These are phyloP conservation scores for Cerrena zonata DNA, from an alignment of 1,284 basidiomycete species.

Conservation along the genomic window DNA sequence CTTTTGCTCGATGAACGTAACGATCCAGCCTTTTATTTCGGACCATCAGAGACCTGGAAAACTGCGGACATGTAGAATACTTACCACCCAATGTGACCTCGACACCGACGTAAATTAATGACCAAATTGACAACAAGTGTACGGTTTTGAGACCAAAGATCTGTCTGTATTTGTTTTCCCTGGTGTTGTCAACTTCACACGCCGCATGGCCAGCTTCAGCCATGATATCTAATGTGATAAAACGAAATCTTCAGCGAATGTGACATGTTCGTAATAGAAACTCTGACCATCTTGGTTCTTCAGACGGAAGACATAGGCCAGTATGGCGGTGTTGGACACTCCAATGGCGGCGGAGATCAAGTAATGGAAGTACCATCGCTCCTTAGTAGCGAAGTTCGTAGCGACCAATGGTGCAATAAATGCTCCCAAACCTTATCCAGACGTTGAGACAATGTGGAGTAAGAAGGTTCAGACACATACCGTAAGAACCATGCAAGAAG, in stretches of 20 bases:
- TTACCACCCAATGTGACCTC: constrained; percentile 57
- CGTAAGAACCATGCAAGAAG: constrained; percentile 51
- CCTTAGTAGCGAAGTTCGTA: constrained; percentile 57
- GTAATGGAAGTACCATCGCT: constrained; percentile 56
- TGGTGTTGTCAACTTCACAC: constrained; percentile 29
- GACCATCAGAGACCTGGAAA: not conserved
- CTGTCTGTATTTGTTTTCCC: constrained; percentile 46
- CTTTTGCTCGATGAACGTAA: constrained; percentile 44
- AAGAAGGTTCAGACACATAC: constrained; percentile 12
- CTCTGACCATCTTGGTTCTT: constrained; percentile 42
- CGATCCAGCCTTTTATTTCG: constrained; percentile 47
- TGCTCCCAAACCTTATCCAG: constrained; percentile 59
- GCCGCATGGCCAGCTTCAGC: constrained; percentile 35
- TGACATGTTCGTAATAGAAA: not conserved
- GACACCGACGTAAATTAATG: constrained; percentile 63
- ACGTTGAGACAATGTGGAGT: not conserved
- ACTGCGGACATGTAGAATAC: not conserved
- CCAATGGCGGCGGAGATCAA: constrained; percentile 55
- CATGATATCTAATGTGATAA: constrained; percentile 21
- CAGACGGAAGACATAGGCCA: constrained; percentile 48
- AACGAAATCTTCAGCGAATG: not conserved
- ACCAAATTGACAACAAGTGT: constrained; percentile 55
- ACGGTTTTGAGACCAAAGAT: constrained; percentile 51
- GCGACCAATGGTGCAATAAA: constrained; percentile 61
- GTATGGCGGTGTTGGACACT: constrained; percentile 37